These are phyloP conservation scores for Vitis hybrid DNA, from an alignment of 177 flowering plant genomes.

Conservation along the genomic window DNA sequence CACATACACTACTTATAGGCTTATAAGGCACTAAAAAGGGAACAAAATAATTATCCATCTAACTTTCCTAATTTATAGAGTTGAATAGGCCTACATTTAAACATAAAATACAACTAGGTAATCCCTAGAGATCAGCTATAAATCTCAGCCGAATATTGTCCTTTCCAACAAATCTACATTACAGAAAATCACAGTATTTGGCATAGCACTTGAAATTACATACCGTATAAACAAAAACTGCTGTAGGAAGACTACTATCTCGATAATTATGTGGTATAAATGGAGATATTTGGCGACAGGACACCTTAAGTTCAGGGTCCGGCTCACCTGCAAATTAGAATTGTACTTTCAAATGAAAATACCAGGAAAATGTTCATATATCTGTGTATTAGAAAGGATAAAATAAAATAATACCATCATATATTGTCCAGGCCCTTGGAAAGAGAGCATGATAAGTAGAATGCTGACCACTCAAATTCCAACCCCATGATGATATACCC, in stretches of 20 bases:
- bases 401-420: slow-evolving; percentile 60
- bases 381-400: not conserved
- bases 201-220: slow-evolving; percentile 14
- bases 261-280: slow-evolving; percentile 92
- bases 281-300: slow-evolving; percentile 98
- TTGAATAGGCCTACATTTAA: too few species aligned
- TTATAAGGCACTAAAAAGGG: too few species aligned
- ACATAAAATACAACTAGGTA: too few species aligned
- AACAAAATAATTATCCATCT: too few species aligned
- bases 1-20: too few species aligned
- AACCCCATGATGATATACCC: slow-evolving; percentile 95
- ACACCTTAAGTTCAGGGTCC: slow-evolving; percentile 89
- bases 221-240: slow-evolving; percentile 97
- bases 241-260: slow-evolving; percentile 92
- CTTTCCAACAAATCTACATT: too few species aligned
- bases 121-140: too few species aligned
- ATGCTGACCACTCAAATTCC: slow-evolving; percentile 96
- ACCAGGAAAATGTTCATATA: not conserved
- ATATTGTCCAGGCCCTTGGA: slow-evolving; percentile 97
- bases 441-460: slow-evolving; percentile 98
- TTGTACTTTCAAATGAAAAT: not conserved
- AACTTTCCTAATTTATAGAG: too few species aligned
- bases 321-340: slow-evolving; percentile 79
- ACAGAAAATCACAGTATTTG: not conserved
- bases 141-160: too few species aligned